Percentiles rank a stretch among this genome's conserved stretches.
These are phyloP conservation scores for Triadica sebifera DNA, from an alignment of 345 rosid species.

Conservation along the genomic window DNA sequence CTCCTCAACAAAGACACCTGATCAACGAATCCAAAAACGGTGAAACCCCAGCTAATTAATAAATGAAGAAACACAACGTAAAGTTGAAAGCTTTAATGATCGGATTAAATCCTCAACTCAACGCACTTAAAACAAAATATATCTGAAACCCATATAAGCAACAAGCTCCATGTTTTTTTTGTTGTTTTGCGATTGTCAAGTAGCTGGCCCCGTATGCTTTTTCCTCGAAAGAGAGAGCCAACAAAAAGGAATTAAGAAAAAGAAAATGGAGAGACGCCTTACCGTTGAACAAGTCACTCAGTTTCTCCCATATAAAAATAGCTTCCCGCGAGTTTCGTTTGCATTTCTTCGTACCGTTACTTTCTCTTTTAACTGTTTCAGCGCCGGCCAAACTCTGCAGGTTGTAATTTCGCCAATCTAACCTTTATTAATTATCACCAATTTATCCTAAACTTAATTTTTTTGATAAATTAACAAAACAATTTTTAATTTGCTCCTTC, in stretches of 20 bases:
- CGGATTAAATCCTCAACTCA: too few species aligned
- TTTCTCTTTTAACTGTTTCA: constrained; percentile 7
- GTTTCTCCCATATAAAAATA: too few species aligned
- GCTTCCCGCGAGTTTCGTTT: constrained; percentile 22
- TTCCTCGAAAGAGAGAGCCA: not conserved
- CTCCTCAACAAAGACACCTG: not conserved
- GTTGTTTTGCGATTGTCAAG: not conserved
- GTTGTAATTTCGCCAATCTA: too few species aligned
- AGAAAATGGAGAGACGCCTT: constrained; percentile 3
- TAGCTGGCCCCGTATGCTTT: not conserved
- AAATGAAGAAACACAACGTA: constrained; percentile 1
- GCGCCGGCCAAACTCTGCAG: not conserved
- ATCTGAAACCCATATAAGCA: not conserved
- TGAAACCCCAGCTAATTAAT: not conserved
- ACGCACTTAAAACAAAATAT: too few species aligned
- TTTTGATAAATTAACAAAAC: too few species aligned
- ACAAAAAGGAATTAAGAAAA: not conserved
- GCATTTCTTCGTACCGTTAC: not conserved
- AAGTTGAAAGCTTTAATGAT: not conserved
- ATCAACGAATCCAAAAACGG: not conserved
- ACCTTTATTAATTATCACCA: too few species aligned
- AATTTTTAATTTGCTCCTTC: too few species aligned
- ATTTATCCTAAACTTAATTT: too few species aligned
- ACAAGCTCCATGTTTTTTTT: not conserved
- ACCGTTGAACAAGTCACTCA: constrained; percentile 14